These are phyloP conservation scores for Candida takata DNA, from an alignment of 805 yeast genomes.

Conservation along the genomic window DNA sequence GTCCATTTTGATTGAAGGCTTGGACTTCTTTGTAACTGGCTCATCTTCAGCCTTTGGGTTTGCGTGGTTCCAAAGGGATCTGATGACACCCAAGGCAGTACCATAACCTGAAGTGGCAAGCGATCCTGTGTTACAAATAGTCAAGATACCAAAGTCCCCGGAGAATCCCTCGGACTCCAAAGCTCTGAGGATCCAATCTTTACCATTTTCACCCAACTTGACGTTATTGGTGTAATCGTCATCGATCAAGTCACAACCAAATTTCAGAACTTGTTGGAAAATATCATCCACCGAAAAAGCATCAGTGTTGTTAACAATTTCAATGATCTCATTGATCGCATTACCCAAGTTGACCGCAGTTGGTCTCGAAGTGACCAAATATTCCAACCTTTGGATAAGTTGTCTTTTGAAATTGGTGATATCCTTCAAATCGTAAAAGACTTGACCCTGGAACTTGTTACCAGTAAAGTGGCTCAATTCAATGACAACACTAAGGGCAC, in stretches of 20 bases:
- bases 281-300: conserved; percentile 22
- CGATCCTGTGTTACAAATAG: conserved; percentile 95
- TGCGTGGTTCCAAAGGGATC: conserved; percentile 54
- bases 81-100: conserved; percentile 87
- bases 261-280: conserved; percentile 31
- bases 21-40: conserved; percentile 22
- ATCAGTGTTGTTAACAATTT: conserved; percentile 25
- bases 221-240: conserved; percentile 76
- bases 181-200: conserved; percentile 49
- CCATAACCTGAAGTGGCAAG: conserved; percentile 97
- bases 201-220: conserved; percentile 76
- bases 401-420: conserved; percentile 29
- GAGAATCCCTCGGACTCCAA: conserved; percentile 40
- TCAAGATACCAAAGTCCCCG: conserved; percentile 74
- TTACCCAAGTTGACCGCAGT: conserved; percentile 91
- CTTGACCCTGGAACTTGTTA: conserved; percentile 22
- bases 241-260: conserved; percentile 51
- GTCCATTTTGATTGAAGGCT: conserved; percentile 41
- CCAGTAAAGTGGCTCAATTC: conserved; percentile 40
- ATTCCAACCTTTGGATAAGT: conserved; percentile 47
- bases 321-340: conserved; percentile 41
- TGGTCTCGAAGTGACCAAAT: conserved; percentile 74
- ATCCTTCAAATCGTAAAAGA: conserved; percentile 27
- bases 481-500: conserved; percentile 74
- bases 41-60: conserved; percentile 18